These are phyloP conservation scores for Amanita rubescens DNA, from an alignment of 768 basidiomycete genomes.

Conservation along the genomic window DNA sequence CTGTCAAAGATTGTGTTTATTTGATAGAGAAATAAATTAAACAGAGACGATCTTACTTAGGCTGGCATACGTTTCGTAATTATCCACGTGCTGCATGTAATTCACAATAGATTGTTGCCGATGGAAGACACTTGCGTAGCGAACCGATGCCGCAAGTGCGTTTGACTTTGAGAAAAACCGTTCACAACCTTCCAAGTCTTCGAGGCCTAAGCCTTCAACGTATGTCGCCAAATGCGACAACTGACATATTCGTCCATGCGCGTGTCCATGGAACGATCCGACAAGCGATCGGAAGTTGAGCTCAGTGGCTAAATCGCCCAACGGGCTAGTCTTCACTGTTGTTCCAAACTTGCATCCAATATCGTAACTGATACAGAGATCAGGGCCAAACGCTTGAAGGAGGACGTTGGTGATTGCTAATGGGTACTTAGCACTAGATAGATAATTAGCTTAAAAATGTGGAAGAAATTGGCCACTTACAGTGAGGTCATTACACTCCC, in stretches of 20 bases:
- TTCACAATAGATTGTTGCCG: constrained; percentile 15
- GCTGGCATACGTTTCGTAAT: constrained; percentile 16
- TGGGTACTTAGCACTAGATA: constrained; percentile 17
- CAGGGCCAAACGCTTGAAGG: background rate
- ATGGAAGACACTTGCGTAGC: constrained; percentile 17
- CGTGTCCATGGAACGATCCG: constrained; percentile 16
- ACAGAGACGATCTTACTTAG: constrained; percentile 16
- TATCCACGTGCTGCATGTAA: constrained; percentile 10
- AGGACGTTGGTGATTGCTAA: constrained; percentile 5
- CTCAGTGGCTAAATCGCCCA: constrained; percentile 9
- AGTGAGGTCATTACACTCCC: no score
- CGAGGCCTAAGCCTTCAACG: constrained; percentile 13
- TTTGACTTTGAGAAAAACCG: constrained; percentile 17
- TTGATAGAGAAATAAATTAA: background rate
- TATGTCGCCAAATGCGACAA: constrained; percentile 12
- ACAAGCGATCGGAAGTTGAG: constrained; percentile 8
- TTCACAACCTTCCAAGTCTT: constrained; percentile 17
- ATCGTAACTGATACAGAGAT: constrained; percentile 14
- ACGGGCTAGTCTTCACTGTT: constrained; percentile 15
- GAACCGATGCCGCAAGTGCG: constrained; percentile 13
- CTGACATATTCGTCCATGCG: constrained; percentile 16
- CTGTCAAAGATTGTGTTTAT: no score
- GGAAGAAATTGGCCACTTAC: constrained; percentile 2
- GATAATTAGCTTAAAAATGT: no score
- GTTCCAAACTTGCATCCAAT: constrained; percentile 19